Percentiles rank a stretch among this genome's conserved stretches.
Conservation (phyloP, 495 filamentous ascomycete genomes). For the Astrocystis sublimbata region DNA sequence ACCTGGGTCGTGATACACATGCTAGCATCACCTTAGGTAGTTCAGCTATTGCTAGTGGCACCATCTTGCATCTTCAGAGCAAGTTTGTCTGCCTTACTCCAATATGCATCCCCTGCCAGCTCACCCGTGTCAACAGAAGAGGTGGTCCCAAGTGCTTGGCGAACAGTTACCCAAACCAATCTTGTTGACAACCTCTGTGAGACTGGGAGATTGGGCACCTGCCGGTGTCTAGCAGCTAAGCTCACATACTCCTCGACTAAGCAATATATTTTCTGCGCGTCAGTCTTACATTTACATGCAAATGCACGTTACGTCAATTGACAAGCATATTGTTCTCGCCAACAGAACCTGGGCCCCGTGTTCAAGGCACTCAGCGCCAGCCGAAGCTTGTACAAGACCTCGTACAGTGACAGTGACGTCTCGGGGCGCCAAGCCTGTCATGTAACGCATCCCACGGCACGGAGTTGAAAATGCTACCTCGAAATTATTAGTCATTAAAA, state of each 20-base stretch:
- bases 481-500: not conserved
- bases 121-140: not conserved
- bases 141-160: slow-evolving; percentile 3
- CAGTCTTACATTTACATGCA: slow-evolving; percentile 1
- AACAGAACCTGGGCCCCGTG: not conserved
- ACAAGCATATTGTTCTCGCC: not conserved
- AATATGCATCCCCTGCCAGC: not conserved
- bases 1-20: not conserved
- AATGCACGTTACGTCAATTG: not conserved
- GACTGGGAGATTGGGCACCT: not conserved
- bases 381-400: not conserved
- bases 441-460: not conserved
- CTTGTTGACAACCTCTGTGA: not conserved
- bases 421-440: not conserved
- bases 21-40: not conserved
- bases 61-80: not conserved
- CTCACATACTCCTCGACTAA: not conserved
- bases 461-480: not conserved
- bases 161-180: not conserved
- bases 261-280: slow-evolving; percentile 13
- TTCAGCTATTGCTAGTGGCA: not conserved
- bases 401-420: not conserved
- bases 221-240: not conserved
- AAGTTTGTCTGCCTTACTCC: not conserved
- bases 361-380: not conserved